phyloP scores from a whole-genome alignment of 805 yeast genomes.

The Starmerella davenportii region DNA sequence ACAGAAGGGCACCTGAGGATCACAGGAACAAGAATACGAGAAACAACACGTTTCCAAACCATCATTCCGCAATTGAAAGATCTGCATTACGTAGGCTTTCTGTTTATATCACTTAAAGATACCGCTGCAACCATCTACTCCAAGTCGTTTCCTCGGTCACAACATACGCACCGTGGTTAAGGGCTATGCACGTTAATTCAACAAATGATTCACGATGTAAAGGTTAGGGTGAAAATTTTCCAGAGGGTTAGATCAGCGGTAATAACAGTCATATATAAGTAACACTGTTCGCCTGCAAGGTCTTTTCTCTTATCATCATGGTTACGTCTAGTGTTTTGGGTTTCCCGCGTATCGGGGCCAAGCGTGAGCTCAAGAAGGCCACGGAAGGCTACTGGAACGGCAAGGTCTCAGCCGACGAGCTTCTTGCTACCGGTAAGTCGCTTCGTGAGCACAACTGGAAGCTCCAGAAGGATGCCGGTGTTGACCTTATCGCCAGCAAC shows the following conservation, averaged over 20 bases:
- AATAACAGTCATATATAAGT: neutral
- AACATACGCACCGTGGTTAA: too few relatives aligned
- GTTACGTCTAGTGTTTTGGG: constrained; percentile 95
- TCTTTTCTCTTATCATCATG: constrained; percentile 32
- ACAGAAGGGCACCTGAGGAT: too few relatives aligned
- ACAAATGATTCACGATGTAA: neutral
- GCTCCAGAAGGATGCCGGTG: constrained; percentile 92
- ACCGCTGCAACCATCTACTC: too few relatives aligned
- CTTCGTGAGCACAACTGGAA: constrained; percentile 95
- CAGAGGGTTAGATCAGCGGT: constrained; percentile 11
- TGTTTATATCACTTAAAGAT: too few relatives aligned
- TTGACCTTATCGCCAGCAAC: constrained; percentile 89
- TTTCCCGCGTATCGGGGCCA: constrained; percentile 99
- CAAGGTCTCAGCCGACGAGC: constrained; percentile 71
- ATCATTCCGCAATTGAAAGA: too few relatives aligned
- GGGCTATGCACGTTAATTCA: too few relatives aligned
- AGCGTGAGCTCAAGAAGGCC: constrained; percentile 97
- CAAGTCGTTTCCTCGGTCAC: too few relatives aligned
- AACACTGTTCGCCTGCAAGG: constrained; percentile 4
- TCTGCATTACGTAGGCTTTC: too few relatives aligned
- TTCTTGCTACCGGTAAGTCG: constrained; percentile 82
- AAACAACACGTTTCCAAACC: too few relatives aligned
- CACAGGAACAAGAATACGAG: too few relatives aligned
- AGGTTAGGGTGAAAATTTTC: constrained; percentile 12
- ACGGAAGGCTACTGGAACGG: constrained; percentile 99